phyloP scores from a whole-genome alignment of 164 flowering plant genomes.

The Tetrastigma voinierianum region DNA sequence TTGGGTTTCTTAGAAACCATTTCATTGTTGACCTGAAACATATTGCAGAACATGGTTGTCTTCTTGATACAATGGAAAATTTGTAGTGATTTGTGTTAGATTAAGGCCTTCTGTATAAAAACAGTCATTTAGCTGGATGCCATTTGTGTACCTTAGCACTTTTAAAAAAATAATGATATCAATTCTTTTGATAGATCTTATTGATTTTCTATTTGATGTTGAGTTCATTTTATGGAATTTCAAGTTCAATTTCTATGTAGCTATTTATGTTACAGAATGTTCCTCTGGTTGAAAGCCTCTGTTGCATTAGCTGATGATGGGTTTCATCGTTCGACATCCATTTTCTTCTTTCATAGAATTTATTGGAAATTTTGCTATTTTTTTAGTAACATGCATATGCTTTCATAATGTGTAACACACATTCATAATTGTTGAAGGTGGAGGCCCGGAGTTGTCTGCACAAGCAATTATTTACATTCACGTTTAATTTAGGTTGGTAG shows the following conservation, averaged over 20 bases:
- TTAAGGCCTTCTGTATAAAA: slow-evolving; percentile 10
- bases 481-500: too few species aligned
- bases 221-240: neutral
- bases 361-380: too few species aligned
- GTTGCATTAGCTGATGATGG: too few species aligned
- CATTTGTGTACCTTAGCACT: neutral
- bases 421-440: too few species aligned
- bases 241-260: neutral
- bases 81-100: slow-evolving; percentile 17
- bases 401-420: too few species aligned
- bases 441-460: too few species aligned
- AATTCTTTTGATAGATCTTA: neutral
- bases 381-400: too few species aligned
- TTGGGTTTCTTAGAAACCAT: slow-evolving; percentile 77
- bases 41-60: slow-evolving; percentile 47
- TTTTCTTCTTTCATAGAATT: too few species aligned
- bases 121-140: slow-evolving; percentile 7
- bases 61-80: slow-evolving; percentile 47
- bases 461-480: too few species aligned
- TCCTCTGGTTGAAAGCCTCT: too few species aligned
- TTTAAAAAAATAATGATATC: neutral
- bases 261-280: too few species aligned
- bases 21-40: slow-evolving; percentile 67
- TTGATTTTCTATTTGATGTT: neutral
- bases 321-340: too few species aligned